A percentile compares a stretch with the other conserved stretches of the same genome.
Conservation (phyloP, 768 basidiomycete species). For the Botryobasidium botryosum region DNA sequence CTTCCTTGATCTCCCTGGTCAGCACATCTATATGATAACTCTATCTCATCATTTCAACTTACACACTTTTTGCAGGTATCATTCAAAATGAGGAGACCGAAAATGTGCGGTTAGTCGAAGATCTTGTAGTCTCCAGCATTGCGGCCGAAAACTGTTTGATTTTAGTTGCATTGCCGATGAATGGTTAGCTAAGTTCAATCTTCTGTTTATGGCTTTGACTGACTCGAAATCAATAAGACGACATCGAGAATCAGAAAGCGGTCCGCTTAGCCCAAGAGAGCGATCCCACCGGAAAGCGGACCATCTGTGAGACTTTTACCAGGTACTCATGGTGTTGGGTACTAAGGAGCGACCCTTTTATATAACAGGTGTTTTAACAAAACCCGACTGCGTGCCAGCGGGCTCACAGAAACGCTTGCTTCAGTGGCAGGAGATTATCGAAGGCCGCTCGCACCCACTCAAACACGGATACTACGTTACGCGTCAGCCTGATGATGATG, state of each 20-base stretch:
- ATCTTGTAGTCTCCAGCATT: too few species aligned
- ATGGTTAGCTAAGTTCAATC: too few species aligned
- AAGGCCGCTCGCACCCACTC: conserved; percentile 29
- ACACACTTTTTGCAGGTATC: conserved; percentile 24
- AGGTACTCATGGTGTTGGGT: neutral
- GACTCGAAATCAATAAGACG: too few species aligned
- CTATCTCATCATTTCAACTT: conserved; percentile 4
- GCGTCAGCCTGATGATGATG: conserved; percentile 37
- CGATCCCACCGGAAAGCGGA: conserved; percentile 39
- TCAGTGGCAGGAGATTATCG: conserved; percentile 38
- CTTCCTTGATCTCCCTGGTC: conserved; percentile 18
- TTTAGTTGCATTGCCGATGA: too few species aligned
- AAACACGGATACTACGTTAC: conserved; percentile 49
- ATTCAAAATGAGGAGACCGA: too few species aligned
- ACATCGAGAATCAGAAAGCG: conserved; percentile 48
- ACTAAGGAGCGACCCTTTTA: neutral
- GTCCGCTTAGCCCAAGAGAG: conserved; percentile 33
- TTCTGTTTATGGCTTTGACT: too few species aligned
- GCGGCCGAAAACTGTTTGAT: too few species aligned
- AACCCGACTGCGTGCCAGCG: conserved; percentile 41
- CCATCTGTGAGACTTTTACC: conserved; percentile 31
- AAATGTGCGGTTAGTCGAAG: too few species aligned
- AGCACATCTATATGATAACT: conserved; percentile 16
- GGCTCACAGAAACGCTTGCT: conserved; percentile 22
- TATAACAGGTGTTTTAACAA: conserved; percentile 46